A percentile compares a stretch with the other conserved stretches of the same genome.
Evolutionary conservation across 140 eudicot species (phyloP).

Genomic region (Flaveria floridana): DNA sequence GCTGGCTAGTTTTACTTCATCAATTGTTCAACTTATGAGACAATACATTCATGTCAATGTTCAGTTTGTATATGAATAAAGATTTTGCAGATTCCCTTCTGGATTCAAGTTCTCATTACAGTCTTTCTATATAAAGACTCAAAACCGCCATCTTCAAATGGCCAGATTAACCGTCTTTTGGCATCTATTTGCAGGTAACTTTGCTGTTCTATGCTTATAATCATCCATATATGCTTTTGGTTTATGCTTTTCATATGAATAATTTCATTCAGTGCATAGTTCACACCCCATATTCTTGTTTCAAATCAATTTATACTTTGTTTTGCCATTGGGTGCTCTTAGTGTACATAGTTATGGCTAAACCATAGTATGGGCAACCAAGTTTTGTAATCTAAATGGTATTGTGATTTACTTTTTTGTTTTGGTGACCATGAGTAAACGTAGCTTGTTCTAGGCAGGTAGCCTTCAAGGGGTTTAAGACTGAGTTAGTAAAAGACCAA

Average conservation of each 20-base stretch:
- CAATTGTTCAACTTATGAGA: slow-evolving; percentile 71
- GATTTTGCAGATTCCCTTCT: slow-evolving; percentile 15
- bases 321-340: too few relatives aligned
- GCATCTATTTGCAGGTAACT: slow-evolving; percentile 28
- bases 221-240: slow-evolving; percentile 13
- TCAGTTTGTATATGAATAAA: slow-evolving; percentile 60
- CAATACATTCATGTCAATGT: slow-evolving; percentile 61
- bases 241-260: not conserved
- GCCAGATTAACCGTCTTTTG: slow-evolving; percentile 1
- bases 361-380: too few relatives aligned
- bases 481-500: too few relatives aligned
- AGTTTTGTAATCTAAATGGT: too few relatives aligned
- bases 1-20: slow-evolving; percentile 70
- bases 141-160: not conserved
- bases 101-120: slow-evolving; percentile 13
- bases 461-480: too few relatives aligned
- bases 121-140: not conserved
- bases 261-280: not conserved
- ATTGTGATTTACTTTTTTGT: too few relatives aligned
- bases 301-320: too few relatives aligned
- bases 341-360: too few relatives aligned
- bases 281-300: not conserved
- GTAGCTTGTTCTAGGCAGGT: too few relatives aligned
- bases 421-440: too few relatives aligned
- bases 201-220: slow-evolving; percentile 23